Evolutionary conservation across 1,284 basidiomycete genomes (phyloP).

Genomic region (Cryptococcus jaspeensis): DNA sequence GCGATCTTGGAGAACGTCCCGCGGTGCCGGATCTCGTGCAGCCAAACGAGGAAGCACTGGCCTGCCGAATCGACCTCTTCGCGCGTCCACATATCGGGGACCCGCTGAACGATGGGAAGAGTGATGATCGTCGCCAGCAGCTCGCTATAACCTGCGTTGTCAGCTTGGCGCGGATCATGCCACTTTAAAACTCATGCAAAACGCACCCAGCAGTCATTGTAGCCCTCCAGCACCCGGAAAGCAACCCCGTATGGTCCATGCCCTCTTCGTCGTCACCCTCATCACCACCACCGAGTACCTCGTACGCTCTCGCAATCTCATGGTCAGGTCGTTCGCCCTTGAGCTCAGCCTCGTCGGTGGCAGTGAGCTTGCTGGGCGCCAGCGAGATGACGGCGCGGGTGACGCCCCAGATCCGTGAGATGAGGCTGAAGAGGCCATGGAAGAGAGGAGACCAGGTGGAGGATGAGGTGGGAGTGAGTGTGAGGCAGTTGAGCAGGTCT

Average conservation of each 20-base stretch:
- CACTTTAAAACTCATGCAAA: background rate
- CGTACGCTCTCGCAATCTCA: conserved; percentile 49
- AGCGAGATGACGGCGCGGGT: conserved; percentile 45
- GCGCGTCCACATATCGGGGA: conserved; percentile 28
- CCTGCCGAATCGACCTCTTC: conserved; percentile 37
- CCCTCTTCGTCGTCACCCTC: conserved; percentile 26
- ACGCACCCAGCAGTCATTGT: conserved; percentile 47
- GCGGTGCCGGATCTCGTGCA: conserved; percentile 50
- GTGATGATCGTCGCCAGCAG: conserved; percentile 36
- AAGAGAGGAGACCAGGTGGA: conserved; percentile 26
- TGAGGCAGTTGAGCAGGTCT: conserved; percentile 30
- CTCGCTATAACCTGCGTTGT: conserved; percentile 23
- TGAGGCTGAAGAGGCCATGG: conserved; percentile 23
- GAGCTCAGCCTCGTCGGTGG: conserved; percentile 4
- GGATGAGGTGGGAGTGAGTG: conserved; percentile 13
- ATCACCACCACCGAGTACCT: conserved; percentile 36
- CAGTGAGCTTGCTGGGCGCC: conserved; percentile 11
- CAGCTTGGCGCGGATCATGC: background rate
- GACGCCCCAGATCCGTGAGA: conserved; percentile 41
- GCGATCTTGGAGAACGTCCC: conserved; percentile 50
- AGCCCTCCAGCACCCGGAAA: conserved; percentile 50
- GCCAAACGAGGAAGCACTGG: conserved; percentile 40
- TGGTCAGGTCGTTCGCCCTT: conserved; percentile 33
- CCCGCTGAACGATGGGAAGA: conserved; percentile 18
- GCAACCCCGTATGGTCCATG: conserved; percentile 38